Conservation (phyloP, 2,329 filamentous ascomycete genomes). For the Paracorniculantispora psalliotae region DNA sequence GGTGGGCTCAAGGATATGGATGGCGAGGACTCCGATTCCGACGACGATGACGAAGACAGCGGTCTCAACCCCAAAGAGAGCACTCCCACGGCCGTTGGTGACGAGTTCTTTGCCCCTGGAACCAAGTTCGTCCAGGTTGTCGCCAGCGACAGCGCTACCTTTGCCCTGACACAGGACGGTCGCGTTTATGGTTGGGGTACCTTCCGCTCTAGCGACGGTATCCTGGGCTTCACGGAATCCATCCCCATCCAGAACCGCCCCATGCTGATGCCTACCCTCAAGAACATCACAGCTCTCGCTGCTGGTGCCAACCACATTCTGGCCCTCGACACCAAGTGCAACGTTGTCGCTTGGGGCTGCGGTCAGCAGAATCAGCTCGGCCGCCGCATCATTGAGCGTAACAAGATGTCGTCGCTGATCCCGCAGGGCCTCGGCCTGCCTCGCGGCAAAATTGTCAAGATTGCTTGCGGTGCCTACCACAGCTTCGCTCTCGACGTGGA, state of each 20-base stretch:
- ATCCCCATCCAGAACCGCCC: conserved; percentile 48
- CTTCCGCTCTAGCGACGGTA: conserved; percentile 62
- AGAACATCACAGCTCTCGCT: conserved; percentile 59
- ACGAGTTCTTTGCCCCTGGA: conserved; percentile 54
- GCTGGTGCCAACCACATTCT: conserved; percentile 68
- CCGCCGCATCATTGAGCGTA: conserved; percentile 57
- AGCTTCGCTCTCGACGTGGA: conserved; percentile 71
- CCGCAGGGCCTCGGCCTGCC: conserved; percentile 53
- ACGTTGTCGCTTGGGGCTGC: conserved; percentile 66
- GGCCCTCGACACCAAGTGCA: conserved; percentile 59
- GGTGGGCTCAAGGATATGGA: conserved; percentile 57
- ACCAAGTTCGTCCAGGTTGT: conserved; percentile 60
- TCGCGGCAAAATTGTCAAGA: conserved; percentile 53
- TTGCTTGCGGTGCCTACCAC: conserved; percentile 70
- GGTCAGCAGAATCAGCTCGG: conserved; percentile 62
- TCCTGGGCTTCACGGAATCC: conserved; percentile 57
- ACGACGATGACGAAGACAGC: conserved; percentile 56
- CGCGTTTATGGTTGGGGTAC: conserved; percentile 80
- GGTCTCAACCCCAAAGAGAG: conserved; percentile 69
- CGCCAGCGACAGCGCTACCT: conserved; percentile 70
- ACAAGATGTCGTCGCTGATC: conserved; percentile 56
- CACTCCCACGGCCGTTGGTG: conserved; percentile 57
- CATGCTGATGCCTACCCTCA: conserved; percentile 54
- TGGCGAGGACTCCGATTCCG: conserved; percentile 48
- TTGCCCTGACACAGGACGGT: conserved; percentile 70